Base-by-base conservation (phyloP, 768 basidiomycete species). In the Rhodotorula graminis region DNA sequence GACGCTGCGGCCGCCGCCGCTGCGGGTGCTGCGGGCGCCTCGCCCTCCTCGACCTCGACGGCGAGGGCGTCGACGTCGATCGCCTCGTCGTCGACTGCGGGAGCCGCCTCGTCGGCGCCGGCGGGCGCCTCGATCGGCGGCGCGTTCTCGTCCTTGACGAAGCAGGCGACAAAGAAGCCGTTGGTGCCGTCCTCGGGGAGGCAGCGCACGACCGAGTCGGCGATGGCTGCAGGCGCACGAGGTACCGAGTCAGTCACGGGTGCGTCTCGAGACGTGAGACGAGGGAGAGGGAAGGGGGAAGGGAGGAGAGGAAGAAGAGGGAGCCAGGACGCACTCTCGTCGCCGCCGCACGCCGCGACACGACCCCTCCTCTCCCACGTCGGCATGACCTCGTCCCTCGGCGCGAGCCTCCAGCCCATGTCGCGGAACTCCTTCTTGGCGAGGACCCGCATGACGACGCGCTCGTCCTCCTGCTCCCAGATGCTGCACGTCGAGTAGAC, bases 401-500 rank as follows among this genome's bases (percentile, higher is more conserved):
- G 84, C 9, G 92, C 94, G 19, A 97, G 85, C 42, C 73, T 80
- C 83, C 95, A 98, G 5, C 82, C 81, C 40, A 84, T 85, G 46
- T 78, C 78, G 46, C 78, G 77, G 31, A 90, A 91, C 80, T 93
- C 90, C 16, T 87, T 84, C 40, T 89, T 89, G 66, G 82, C 82
- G 58, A 98, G 84, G 8, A 89, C 89, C 53, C 74, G 47, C 65
- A 86, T 83, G 16, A 97, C 91, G 67, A 98, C 96, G 70, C 88
- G 87, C 80, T 99, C 96, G 81, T 99, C 94, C 79, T 99, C 96
- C 55, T 85, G 86, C 23, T 90, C 86, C 81, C 97, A 89, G 60
- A 96, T 84, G 73, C 93, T 96, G 80, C 95, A 99, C n/a, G 96
- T 99, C 33, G 94, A 98, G 81, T 99, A 98, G 40, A 93, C 93